Conservation (phyloP, 1,284 basidiomycete genomes). For the Boletus sp. region DNA sequence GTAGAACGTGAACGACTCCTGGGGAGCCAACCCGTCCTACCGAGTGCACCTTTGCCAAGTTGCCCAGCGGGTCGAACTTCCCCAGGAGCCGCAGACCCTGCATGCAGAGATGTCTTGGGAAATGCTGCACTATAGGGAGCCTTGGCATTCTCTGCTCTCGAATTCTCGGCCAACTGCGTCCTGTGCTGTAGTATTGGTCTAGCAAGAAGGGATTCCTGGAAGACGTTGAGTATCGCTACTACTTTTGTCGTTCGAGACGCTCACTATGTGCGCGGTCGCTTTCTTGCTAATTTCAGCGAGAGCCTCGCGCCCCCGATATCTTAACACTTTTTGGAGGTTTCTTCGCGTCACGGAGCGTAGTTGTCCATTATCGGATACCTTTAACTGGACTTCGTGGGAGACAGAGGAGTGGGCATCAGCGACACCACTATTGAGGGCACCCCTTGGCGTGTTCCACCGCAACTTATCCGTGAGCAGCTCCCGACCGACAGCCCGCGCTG, state of each 20-base stretch:
- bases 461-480: constrained; percentile 63
- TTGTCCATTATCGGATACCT: constrained; percentile 38
- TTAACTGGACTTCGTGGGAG: constrained; percentile 42
- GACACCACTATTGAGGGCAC: constrained; percentile 49
- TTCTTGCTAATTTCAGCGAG: constrained; percentile 42
- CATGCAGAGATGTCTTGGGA: constrained; percentile 35
- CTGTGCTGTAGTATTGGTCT: constrained; percentile 39
- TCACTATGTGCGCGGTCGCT: constrained; percentile 47
- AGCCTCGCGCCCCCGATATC: constrained; percentile 47
- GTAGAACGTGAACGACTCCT: constrained; percentile 18
- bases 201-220: constrained; percentile 51
- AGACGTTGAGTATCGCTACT: constrained; percentile 8
- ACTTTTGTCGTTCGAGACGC: constrained; percentile 20
- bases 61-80: constrained; percentile 47
- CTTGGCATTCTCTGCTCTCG: constrained; percentile 34
- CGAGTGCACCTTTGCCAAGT: constrained; percentile 46
- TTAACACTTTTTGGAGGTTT: constrained; percentile 68
- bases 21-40: constrained; percentile 31
- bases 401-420: constrained; percentile 46
- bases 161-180: constrained; percentile 24
- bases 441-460: constrained; percentile 39
- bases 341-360: constrained; percentile 60
- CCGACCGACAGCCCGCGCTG: constrained; percentile 78
- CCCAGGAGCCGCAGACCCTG: constrained; percentile 47
- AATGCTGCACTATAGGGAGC: constrained; percentile 23